Evolutionary conservation across 768 basidiomycete species (phyloP).

Genomic region (Gautieria morchelliformis): DNA sequence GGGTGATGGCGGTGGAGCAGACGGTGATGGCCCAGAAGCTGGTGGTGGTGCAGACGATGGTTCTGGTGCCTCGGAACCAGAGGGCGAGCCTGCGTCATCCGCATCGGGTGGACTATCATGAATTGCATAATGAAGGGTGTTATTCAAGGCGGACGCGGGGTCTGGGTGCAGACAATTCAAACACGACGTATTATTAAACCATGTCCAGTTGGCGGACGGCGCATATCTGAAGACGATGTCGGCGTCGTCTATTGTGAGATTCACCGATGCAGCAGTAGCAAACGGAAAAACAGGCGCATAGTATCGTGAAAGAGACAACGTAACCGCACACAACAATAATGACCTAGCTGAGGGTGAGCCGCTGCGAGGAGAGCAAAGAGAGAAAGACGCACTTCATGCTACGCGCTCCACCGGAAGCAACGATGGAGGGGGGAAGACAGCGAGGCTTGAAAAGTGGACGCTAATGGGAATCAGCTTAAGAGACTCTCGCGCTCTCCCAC

Average conservation of each 20-base stretch:
- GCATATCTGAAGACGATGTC: slow-evolving; percentile 30
- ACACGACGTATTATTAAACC: slow-evolving; percentile 12
- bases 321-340: background rate
- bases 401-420: slow-evolving; percentile 9
- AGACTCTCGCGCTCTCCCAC: slow-evolving; percentile 5
- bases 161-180: slow-evolving; percentile 23
- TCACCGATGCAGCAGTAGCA: slow-evolving; percentile 16
- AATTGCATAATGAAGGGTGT: slow-evolving; percentile 30
- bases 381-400: slow-evolving; percentile 1
- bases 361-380: background rate
- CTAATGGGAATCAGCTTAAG: background rate
- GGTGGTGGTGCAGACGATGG: background rate
- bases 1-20: background rate
- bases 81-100: background rate
- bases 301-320: slow-evolving; percentile 4
- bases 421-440: background rate
- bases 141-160: slow-evolving; percentile 13
- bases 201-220: slow-evolving; percentile 27
- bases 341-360: slow-evolving; percentile 8
- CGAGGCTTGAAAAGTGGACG: background rate
- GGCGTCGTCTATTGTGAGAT: slow-evolving; percentile 31
- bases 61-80: slow-evolving; percentile 2
- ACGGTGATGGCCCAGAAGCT: background rate
- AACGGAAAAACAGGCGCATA: background rate
- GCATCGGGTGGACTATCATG: slow-evolving; percentile 11